Conservation (phyloP, 108 stramenopile genomes). For the Aureococcus anophagefferens region DNA sequence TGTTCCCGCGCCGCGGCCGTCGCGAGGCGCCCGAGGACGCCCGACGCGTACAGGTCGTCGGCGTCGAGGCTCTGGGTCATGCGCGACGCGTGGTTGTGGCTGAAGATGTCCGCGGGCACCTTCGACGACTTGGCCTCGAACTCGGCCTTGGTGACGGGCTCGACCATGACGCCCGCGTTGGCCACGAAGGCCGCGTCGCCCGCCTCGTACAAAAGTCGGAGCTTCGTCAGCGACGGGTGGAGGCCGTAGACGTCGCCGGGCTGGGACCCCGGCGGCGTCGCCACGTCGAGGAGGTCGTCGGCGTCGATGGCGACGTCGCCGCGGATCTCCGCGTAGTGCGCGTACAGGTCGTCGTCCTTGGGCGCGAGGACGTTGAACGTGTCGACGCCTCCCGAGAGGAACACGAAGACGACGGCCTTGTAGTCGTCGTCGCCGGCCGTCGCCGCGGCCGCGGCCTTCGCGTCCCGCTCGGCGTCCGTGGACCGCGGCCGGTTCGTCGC, state of each 20-base stretch:
- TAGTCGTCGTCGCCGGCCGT: conserved; percentile 26
- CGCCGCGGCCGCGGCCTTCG: too few relatives aligned
- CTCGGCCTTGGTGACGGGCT: conserved; percentile 37
- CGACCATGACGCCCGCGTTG: conserved; percentile 53
- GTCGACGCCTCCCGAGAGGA: conserved; percentile 47
- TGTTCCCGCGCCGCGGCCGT: too few relatives aligned
- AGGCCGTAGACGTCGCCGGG: too few relatives aligned
- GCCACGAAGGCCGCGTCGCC: conserved; percentile 54
- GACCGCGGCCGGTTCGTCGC: too few relatives aligned
- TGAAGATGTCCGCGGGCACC: not conserved
- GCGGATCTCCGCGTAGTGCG: not conserved
- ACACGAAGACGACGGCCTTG: conserved; percentile 54
- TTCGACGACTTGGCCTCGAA: conserved; percentile 43
- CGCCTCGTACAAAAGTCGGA: conserved; percentile 45
- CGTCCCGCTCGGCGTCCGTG: too few relatives aligned
- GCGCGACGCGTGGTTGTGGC: not conserved
- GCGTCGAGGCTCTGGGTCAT: not conserved
- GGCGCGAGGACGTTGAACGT: conserved; percentile 49
- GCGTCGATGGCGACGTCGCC: not conserved
- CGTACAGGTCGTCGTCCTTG: conserved; percentile 37
- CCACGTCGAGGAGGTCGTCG: too few relatives aligned
- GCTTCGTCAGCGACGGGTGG: conserved; percentile 23
- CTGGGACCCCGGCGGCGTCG: too few relatives aligned
- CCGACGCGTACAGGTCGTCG: not conserved
- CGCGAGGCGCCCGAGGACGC: too few relatives aligned